Percentiles rank a stretch among this genome's conserved stretches.
Evolutionary conservation across 2,329 filamentous ascomycete species (phyloP).

Genomic region (Westerdykella aurantiaca): DNA sequence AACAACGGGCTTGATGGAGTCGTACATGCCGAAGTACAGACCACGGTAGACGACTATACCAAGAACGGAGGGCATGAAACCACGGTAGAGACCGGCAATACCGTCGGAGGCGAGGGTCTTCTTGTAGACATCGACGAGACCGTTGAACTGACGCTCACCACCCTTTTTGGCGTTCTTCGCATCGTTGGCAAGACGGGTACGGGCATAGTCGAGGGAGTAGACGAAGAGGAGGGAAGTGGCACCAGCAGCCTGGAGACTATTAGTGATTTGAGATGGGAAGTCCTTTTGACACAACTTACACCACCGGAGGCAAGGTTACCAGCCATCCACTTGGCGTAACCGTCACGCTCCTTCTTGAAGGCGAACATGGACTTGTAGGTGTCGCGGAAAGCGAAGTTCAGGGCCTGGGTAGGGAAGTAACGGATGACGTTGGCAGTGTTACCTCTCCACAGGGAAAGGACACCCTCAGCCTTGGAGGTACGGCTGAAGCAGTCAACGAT

Average conservation of each 20-base stretch:
- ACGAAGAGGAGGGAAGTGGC: conserved; percentile 99
- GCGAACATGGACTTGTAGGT: conserved; percentile 99
- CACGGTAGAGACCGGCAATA: conserved; percentile 99
- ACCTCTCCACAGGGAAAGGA: conserved; percentile 95
- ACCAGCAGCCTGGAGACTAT: conserved; percentile 69
- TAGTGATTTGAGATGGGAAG: neutral
- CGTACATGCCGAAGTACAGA: conserved; percentile 99
- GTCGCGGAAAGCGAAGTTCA: conserved; percentile 99
- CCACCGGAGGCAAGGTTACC: conserved; percentile 99
- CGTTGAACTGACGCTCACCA: conserved; percentile 99
- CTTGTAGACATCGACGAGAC: conserved; percentile 98
- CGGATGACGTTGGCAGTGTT: conserved; percentile 99
- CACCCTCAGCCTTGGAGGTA: conserved; percentile 85
- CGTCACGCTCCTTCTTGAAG: conserved; percentile 99
- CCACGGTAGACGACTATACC: conserved; percentile 99
- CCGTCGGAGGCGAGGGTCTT: conserved; percentile 99
- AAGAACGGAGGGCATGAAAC: conserved; percentile 98
- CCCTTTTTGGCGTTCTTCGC: conserved; percentile 96
- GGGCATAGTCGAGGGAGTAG: conserved; percentile 99
- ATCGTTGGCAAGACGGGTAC: conserved; percentile 99
- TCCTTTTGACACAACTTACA: conserved; percentile 56
- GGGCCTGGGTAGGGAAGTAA: conserved; percentile 99
- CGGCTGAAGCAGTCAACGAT: conserved; percentile 94
- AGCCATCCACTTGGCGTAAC: conserved; percentile 97
- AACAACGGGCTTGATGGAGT: conserved; percentile 98